phyloP scores from a whole-genome alignment of 371 early-diverging fungal genomes.

The Haplosporangium sp. region DNA sequence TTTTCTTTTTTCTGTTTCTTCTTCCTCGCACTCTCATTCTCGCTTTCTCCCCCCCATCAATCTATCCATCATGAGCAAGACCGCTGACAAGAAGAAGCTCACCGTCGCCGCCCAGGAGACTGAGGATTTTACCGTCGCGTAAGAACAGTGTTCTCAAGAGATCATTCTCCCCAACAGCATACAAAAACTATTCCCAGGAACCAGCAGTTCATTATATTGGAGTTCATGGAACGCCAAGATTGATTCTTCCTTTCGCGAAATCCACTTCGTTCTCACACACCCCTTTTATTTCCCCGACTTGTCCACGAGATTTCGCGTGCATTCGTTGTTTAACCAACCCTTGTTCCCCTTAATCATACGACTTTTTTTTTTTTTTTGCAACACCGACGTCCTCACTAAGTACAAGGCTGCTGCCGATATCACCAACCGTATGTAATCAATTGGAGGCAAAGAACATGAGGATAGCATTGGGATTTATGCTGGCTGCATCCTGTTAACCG shows the following conservation, averaged over 20 bases:
- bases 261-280: background rate
- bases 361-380: slow-evolving; percentile 23
- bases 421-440: slow-evolving; percentile 73
- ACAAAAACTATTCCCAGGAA: too few species aligned
- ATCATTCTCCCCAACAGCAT: background rate
- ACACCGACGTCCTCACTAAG: slow-evolving; percentile 82
- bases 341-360: background rate
- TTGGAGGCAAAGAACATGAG: background rate
- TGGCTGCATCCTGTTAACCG: too few species aligned
- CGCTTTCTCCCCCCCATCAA: slow-evolving; percentile 9
- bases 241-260: background rate
- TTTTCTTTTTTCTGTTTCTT: slow-evolving; percentile 15
- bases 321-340: background rate
- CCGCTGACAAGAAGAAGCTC: slow-evolving; percentile 53
- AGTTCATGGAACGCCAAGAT: too few species aligned
- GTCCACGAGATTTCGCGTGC: background rate
- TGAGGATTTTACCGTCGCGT: slow-evolving; percentile 56
- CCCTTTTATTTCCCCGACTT: background rate
- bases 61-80: slow-evolving; percentile 54
- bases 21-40: slow-evolving; percentile 9
- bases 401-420: slow-evolving; percentile 91
- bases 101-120: slow-evolving; percentile 52
- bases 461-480: too few species aligned
- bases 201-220: too few species aligned
- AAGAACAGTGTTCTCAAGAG: slow-evolving; percentile 12